A percentile compares a stretch with the other conserved stretches of the same genome.
phyloP scores from a whole-genome alignment of 2,329 filamentous ascomycete genomes.

The Metarhizium rileyi region DNA sequence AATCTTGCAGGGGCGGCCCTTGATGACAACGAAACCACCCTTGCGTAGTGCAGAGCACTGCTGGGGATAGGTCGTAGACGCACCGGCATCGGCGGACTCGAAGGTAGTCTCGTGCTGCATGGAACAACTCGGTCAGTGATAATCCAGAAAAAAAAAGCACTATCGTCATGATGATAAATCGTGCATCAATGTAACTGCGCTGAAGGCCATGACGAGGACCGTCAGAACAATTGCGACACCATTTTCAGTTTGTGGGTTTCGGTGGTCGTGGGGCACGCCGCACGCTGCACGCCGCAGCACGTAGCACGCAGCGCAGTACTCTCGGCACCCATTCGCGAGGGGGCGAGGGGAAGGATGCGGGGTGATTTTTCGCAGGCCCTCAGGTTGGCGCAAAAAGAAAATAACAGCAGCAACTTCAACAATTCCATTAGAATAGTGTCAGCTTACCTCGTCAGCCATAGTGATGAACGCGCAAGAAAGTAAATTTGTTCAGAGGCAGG shows the following conservation, averaged over 20 bases:
- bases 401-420: constrained; percentile 9
- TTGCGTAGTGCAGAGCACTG: constrained; percentile 99
- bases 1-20: constrained; percentile 99
- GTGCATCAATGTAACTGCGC: not conserved
- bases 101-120: constrained; percentile 61
- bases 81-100: constrained; percentile 92
- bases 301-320: not conserved
- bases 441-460: constrained; percentile 50
- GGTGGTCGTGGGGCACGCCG: constrained; percentile 20
- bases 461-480: constrained; percentile 36
- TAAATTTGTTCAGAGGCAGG: constrained; percentile 16
- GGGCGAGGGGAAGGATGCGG: constrained; percentile 30
- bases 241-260: constrained; percentile 10
- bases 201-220: not conserved
- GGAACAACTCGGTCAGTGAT: constrained; percentile 9
- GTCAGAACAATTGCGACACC: not conserved
- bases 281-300: not conserved
- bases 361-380: constrained; percentile 28
- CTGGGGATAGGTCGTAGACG: constrained; percentile 90
- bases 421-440: constrained; percentile 10
- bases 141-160: not conserved
- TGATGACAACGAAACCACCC: constrained; percentile 98
- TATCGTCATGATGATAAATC: not conserved
- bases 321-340: not conserved
- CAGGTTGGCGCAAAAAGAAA: constrained; percentile 16